Base-by-base conservation (phyloP, 495 filamentous ascomycete genomes). In the Hypoxylon lienhwacheense region DNA sequence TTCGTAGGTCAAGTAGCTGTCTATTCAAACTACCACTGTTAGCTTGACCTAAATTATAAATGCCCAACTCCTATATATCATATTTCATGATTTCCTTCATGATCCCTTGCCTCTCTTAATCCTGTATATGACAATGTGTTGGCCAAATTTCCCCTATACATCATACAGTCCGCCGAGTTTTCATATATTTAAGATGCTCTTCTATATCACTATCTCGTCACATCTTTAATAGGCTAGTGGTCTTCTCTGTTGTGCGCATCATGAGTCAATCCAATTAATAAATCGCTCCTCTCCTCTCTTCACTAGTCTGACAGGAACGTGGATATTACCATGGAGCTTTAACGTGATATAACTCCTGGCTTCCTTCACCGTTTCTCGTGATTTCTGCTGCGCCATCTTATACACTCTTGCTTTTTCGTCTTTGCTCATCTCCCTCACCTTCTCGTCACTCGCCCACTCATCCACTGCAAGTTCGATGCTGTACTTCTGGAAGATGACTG, bases 391-490 rank as follows among this genome's bases (percentile, higher is more conserved):
- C 25, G 84, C 80, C 71, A 73, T 76, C 32, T 56, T 51, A 69
- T 86, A 87, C 32, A 82, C 35, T 42, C 59, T 58, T 34, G 72
- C 69, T 69, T 73, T 77, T 60, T 81, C 66, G 47, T 67, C 70
- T 5, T 53, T 40, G 7, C 62, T 63, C 82, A 86, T 85, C 37
- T 34, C 55, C 14, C 67, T 74, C 5, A 88, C 70, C 66, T 85
- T 78, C n/a, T 79, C 80, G 48, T 87, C 82, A 33, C 48, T 76
- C 26, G 81, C 80, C 70, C 74, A 83, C 45, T 79, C 73, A 28
- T 81, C 74, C 11, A 88, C 79, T 1, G 77, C 84, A 37, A 90
- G 74, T 69, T 88, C 83, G 7, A 90, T 72, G 52, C 76, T 82
- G 66, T 83, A 85, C 24, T 76, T 68, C 44, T 78, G 73, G 47